Percentiles rank a stretch among this genome's conserved stretches.
phyloP scores from a whole-genome alignment of 2,329 filamentous ascomycete species.

The Emergomyces orientalis region DNA sequence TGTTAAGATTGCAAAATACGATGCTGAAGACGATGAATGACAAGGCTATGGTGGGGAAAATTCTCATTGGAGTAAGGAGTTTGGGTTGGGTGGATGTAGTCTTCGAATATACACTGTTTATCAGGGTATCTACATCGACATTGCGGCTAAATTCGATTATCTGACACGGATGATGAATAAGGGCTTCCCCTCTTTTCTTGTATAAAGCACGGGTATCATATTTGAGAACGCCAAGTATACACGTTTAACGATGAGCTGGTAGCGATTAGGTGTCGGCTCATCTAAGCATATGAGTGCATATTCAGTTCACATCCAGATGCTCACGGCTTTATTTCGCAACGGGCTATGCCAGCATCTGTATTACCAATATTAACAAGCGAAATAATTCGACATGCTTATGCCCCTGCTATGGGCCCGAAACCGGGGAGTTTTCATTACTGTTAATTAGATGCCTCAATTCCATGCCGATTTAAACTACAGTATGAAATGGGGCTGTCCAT shows the following conservation, averaged over 20 bases:
- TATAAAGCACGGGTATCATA: background rate
- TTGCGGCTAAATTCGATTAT: background rate
- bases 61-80: conserved; percentile 4
- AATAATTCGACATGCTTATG: background rate
- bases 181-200: background rate
- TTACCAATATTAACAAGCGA: background rate
- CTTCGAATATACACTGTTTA: background rate
- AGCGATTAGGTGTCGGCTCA: background rate
- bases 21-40: conserved; percentile 14
- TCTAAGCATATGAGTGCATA: background rate
- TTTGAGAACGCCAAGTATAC: background rate
- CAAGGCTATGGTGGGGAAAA: background rate
- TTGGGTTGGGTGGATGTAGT: background rate
- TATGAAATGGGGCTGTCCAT: too few relatives aligned
- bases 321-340: background rate
- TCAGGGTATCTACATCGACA: background rate
- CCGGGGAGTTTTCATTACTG: too few relatives aligned
- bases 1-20: conserved; percentile 16
- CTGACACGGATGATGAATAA: background rate
- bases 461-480: background rate
- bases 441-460: background rate
- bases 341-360: background rate
- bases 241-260: background rate
- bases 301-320: background rate
- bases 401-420: background rate